These are phyloP conservation scores for Didymella arachidicola DNA, from an alignment of 2,329 filamentous ascomycete genomes.

Conservation along the genomic window DNA sequence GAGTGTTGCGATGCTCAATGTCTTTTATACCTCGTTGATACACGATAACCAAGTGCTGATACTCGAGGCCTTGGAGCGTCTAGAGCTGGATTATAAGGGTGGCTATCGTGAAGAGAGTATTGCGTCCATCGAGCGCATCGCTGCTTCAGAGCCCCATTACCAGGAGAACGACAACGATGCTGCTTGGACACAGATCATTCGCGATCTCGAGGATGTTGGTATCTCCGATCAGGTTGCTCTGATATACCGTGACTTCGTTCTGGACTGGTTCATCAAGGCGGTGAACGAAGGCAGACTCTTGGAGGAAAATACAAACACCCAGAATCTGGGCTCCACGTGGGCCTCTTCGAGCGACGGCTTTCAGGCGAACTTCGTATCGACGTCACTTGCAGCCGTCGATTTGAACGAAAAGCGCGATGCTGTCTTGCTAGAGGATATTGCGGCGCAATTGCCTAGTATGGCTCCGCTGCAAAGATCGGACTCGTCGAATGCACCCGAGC, in stretches of 20 bases:
- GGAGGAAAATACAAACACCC: slow-evolving; percentile 27
- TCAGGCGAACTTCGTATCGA: slow-evolving; percentile 1
- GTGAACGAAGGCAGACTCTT: slow-evolving; percentile 43
- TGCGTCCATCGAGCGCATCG: slow-evolving; percentile 35
- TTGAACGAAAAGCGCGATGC: neutral
- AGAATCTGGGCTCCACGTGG: slow-evolving; percentile 14
- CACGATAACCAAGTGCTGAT: slow-evolving; percentile 42
- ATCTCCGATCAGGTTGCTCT: slow-evolving; percentile 34
- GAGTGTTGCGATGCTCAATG: slow-evolving; percentile 36
- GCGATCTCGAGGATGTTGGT: slow-evolving; percentile 44
- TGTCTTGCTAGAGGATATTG: neutral
- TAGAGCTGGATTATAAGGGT: slow-evolving; percentile 41
- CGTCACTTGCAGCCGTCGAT: neutral
- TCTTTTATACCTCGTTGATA: slow-evolving; percentile 40
- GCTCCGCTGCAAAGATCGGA: slow-evolving; percentile 4
- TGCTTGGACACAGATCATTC: slow-evolving; percentile 43
- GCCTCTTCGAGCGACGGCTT: slow-evolving; percentile 14
- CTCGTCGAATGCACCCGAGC: slow-evolving; percentile 14
- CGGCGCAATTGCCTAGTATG: neutral
- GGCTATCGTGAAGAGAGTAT: slow-evolving; percentile 43
- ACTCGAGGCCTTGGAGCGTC: slow-evolving; percentile 39
- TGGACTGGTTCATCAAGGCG: slow-evolving; percentile 42
- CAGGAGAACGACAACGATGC: slow-evolving; percentile 34
- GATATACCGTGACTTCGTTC: slow-evolving; percentile 38
- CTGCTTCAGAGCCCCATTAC: slow-evolving; percentile 18